Base-by-base conservation (phyloP, 108 stramenopile species). In the Stephanodiscus triporus region DNA sequence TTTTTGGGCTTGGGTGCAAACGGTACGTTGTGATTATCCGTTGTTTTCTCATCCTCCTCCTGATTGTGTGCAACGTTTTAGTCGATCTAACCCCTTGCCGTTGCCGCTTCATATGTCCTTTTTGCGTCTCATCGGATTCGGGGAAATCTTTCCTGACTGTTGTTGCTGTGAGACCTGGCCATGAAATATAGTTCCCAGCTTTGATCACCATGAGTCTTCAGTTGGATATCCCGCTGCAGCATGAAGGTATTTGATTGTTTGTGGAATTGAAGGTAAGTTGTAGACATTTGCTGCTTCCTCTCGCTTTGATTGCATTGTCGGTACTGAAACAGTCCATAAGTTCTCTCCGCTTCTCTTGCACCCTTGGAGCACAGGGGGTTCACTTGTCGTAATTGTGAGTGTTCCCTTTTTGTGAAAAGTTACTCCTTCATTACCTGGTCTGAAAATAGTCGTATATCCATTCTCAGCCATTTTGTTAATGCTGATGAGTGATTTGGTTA, bases 61-160 rank as follows among this genome's bases (percentile, higher is more conserved):
- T n/a, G n/a, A n/a, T n/a, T n/a, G n/a, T n/a, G 1, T 53, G 51
- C 5, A 4, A 5, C 5, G 32, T 11, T 30, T 57, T 57, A 2
- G 56, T 57, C 16, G 56, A 57, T 30, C 56, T 5, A 0, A 57
- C 24, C 2, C 10, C 10, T 9, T 29, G 2, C 9, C 56, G 56
- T 45, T 20, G 1, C 7, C 38, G 50, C 26, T 57, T 64, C 72
- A 73, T 73, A 24, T 73, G 72, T 8, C 72, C 71, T 37, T 72
- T 72, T 23, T 0, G 20, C 1, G 74, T 75, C 24, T 75, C 67
- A 8, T 61, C 47, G 16, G 73, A 36, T 40, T 74, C 49, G 40
- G 66, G 66, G 45, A 53, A 74, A 19, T 66, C 9, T 30, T 54
- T 66, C 27, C 6, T 20, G 65, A 75, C 53, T 5, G 20, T 47